Base-by-base conservation (phyloP, 2,329 filamentous ascomycete species). In the Xylaria sp. region DNA sequence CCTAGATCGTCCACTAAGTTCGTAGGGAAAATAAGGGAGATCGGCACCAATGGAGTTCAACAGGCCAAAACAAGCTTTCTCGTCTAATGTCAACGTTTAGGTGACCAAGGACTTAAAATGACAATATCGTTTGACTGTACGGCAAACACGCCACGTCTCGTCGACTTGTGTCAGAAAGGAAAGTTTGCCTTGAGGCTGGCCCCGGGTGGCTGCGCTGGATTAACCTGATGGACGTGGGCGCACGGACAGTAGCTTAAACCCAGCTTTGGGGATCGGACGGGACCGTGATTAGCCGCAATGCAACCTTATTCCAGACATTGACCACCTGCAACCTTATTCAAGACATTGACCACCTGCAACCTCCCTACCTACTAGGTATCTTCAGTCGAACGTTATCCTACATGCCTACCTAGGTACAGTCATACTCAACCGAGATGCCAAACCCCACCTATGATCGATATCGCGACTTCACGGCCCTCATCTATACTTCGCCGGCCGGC, bases 401-500 rank as follows among this genome's bases (percentile, higher is more conserved):
- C 16, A 13, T 13, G 11, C 8, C 9, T 34, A 34, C 29, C 16
- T 34, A 13, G 4, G 13, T 20, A n/a, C 2, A 44, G 40, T 9
- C 24, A 26, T 44, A 17, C 47, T 64, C 69, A 84, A 39, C 79
- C 72, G 69, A 95, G 72, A 64, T 79, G 85, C 91, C 90, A 95
- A 22, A 76, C 71, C 0, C 82, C 88, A 52, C 83, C 80, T 64
- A 83, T 78, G 59, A 86, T 76, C 63, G 84, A 78, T 65, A 97
- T 95, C 70, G 85, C 85, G 22, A 97, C 83, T 55, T 90, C 83
- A 51, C 92, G 79, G 52, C 83, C 82, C 79, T 96, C 90, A 70
- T 97, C 92, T 65, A 97, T 81, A 70, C 90, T 93, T 67, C 86
- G 81, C 61, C 92, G 79, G 0, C 93, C 92, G 1, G 92, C 92